phyloP scores from a whole-genome alignment of 169 alveolate species.

The Cyclospora cayetanensis region DNA sequence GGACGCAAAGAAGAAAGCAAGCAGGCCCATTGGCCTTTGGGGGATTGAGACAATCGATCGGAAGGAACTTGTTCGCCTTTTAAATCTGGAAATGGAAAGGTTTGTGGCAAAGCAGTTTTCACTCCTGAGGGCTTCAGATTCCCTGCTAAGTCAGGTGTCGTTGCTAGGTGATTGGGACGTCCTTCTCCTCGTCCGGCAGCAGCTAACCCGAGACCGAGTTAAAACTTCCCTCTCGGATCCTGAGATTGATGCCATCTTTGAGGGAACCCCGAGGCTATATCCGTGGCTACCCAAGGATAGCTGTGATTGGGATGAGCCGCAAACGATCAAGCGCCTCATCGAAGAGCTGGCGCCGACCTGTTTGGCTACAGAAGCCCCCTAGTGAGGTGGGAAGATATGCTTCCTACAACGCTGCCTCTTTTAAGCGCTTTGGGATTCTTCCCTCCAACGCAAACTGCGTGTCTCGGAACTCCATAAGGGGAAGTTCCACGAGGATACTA shows the following conservation, averaged over 20 bases:
- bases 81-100: not conserved
- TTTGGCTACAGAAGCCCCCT: not conserved
- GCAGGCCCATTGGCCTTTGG: not conserved
- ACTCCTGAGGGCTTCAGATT: not conserved
- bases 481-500: too few relatives aligned
- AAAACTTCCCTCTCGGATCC: not conserved
- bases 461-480: too few relatives aligned
- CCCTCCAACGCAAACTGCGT: too few relatives aligned
- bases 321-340: not conserved
- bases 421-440: too few relatives aligned
- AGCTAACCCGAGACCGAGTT: not conserved
- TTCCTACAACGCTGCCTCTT: too few relatives aligned
- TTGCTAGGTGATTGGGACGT: not conserved
- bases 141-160: not conserved
- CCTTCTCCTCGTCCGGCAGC: not conserved
- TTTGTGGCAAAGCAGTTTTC: not conserved
- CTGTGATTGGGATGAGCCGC: not conserved
- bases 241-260: not conserved
- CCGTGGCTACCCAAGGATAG: constrained; percentile 29
- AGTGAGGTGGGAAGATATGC: too few relatives aligned
- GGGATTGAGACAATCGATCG: constrained; percentile 15
- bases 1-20: not conserved
- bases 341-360: not conserved
- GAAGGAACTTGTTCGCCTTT: not conserved
- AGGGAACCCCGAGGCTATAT: not conserved